These are phyloP conservation scores for Plasmopara halstedii DNA, from an alignment of 352 stramenopile genomes.

Conservation along the genomic window DNA sequence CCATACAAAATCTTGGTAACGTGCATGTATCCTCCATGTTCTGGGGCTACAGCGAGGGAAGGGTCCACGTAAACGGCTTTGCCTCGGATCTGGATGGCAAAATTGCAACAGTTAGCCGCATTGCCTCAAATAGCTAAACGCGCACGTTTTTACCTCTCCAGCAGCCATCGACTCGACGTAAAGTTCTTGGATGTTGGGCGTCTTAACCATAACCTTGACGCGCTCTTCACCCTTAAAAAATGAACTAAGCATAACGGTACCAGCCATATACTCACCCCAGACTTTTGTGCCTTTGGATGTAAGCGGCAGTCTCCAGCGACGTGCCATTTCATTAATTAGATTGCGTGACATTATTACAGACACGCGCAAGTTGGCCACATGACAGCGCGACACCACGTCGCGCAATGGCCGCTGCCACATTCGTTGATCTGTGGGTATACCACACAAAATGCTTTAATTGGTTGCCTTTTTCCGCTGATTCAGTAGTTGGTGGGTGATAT, in stretches of 20 bases:
- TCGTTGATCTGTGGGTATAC: neutral
- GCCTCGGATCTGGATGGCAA: conserved; percentile 39
- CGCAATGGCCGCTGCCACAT: conserved; percentile 50
- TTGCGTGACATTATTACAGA: conserved; percentile 61
- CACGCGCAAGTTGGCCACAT: conserved; percentile 79
- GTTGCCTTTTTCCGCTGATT: conserved; percentile 43
- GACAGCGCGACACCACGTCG: conserved; percentile 60
- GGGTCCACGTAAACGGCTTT: conserved; percentile 40
- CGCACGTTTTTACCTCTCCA: conserved; percentile 40
- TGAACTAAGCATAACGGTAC: conserved; percentile 76
- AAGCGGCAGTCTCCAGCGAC: conserved; percentile 45
- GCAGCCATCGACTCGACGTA: conserved; percentile 75
- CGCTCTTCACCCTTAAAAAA: conserved; percentile 86
- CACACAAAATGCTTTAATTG: neutral
- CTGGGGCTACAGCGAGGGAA: conserved; percentile 13
- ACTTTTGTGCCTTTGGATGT: conserved; percentile 39
- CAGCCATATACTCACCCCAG: conserved; percentile 86
- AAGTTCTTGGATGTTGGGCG: conserved; percentile 57
- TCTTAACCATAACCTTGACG: conserved; percentile 65
- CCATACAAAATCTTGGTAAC: conserved; percentile 79
- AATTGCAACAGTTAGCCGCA: neutral
- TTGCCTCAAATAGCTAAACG: neutral
- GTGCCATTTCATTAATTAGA: conserved; percentile 42
- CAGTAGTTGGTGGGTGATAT: conserved; percentile 35
- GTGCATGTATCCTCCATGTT: conserved; percentile 47